Evolutionary conservation across 2,329 filamentous ascomycete species (phyloP).

Genomic region (Penicillium palitans): DNA sequence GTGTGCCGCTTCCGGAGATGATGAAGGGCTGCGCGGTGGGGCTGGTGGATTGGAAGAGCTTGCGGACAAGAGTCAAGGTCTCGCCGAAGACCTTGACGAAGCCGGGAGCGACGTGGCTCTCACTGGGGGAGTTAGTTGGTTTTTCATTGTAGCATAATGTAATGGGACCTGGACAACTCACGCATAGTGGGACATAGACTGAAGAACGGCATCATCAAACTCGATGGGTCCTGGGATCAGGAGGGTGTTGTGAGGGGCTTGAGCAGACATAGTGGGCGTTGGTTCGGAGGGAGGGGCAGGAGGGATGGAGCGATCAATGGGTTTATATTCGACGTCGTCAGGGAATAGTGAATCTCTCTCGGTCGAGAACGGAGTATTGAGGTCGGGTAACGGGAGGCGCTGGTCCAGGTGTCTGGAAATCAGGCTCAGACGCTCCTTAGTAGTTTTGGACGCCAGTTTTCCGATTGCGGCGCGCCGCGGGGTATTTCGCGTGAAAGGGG

Average conservation of each 20-base stretch:
- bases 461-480: slow-evolving; percentile 39
- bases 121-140: slow-evolving; percentile 54
- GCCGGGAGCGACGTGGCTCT: slow-evolving; percentile 86
- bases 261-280: slow-evolving; percentile 55
- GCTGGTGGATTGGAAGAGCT: slow-evolving; percentile 89
- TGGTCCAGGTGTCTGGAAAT: slow-evolving; percentile 62
- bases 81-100: slow-evolving; percentile 93
- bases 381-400: slow-evolving; percentile 54
- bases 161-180: slow-evolving; percentile 19
- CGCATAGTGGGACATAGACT: slow-evolving; percentile 90
- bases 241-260: slow-evolving; percentile 67
- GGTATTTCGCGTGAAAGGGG: slow-evolving; percentile 20
- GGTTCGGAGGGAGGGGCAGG: slow-evolving; percentile 26
- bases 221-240: slow-evolving; percentile 97
- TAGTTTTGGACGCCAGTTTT: slow-evolving; percentile 51
- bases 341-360: slow-evolving; percentile 54
- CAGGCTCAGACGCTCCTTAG: slow-evolving; percentile 56
- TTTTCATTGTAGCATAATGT: neutral
- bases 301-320: slow-evolving; percentile 35
- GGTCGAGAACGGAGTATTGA: slow-evolving; percentile 65
- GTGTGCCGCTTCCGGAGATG: slow-evolving; percentile 88
- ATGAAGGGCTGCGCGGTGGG: slow-evolving; percentile 85
- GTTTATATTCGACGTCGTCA: slow-evolving; percentile 57
- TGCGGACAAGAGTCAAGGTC: slow-evolving; percentile 79
- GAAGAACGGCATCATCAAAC: slow-evolving; percentile 94